Base-by-base conservation (phyloP, 2,329 filamentous ascomycete species). In the Sporothrix phasma region DNA sequence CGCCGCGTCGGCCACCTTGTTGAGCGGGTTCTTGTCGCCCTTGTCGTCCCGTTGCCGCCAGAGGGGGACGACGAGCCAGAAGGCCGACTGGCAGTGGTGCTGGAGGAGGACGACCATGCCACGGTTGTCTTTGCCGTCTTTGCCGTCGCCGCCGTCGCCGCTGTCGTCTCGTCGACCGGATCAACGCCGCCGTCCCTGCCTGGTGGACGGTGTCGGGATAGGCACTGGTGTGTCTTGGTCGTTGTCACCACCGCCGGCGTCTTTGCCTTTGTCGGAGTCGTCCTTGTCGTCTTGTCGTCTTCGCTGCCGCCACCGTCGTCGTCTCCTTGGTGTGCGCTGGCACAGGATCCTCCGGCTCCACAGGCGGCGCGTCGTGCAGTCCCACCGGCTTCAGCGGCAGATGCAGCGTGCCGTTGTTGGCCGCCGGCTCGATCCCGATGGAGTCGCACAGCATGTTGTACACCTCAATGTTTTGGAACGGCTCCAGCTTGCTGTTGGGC, bases 361-460 rank as follows among this genome's bases (percentile, higher is more conserved):
- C 73, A 2, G 73, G 75, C 17, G 79, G 78, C 0, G 78, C 71
- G 56, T 81, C 78, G 71, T 92, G 89, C 1, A 84, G 72, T 4
- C 88, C 88, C 13, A 84, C 72, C 0, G 86, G 79, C 65, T 80
- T 81, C 26, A 93, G 76, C 0, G 89, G 89, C 13, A 93, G 80
- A 11, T 87, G 81, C 5, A 97, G 77, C 0, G 92, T 96, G 59
- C 93, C 93, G 72, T 97, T 97, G 73, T 96, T 97, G 0, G 89
- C 84, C 62, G 81, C 81, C 0, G 92, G 89, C 3, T 72, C 74
- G 64, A 97, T 78, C 13, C 88, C 87, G 29, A 97, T 76, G 0
- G 90, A 92, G 75, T 97, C 92, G 73, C 93, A 97, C 51, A 97
- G 76, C 67, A 97, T 90, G 71, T 96, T 96, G 77, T 97, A 97